Conservation (phyloP, 176 grass and related monocot genomes). For the Aegilops sharonensis region DNA sequence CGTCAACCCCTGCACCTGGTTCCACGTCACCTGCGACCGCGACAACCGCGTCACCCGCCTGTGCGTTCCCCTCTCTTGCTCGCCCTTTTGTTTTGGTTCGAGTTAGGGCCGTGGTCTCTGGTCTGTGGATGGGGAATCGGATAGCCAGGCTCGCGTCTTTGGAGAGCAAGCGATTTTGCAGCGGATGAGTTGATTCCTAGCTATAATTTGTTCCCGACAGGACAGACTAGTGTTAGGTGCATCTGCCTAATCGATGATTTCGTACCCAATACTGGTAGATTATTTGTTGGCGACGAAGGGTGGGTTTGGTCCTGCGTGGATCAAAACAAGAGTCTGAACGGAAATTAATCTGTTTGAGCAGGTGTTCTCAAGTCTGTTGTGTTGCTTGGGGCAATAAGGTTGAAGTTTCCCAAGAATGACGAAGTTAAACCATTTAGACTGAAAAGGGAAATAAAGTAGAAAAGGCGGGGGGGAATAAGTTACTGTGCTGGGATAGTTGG, state of each 20-base stretch:
- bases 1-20: constrained; percentile 98
- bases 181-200: not conserved
- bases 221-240: not conserved
- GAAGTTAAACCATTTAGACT: not conserved
- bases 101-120: not conserved
- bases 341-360: not conserved
- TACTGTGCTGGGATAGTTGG: not conserved
- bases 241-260: not conserved
- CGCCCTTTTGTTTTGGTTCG: not conserved
- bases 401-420: not conserved
- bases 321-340: not conserved
- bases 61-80: not conserved
- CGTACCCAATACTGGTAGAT: not conserved
- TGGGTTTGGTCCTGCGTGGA: not conserved
- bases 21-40: constrained; percentile 87
- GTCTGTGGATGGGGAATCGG: not conserved
- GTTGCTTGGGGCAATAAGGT: not conserved
- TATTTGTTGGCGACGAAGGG: not conserved
- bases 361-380: not conserved
- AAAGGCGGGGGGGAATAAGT: not conserved
- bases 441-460: not conserved
- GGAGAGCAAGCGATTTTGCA: not conserved
- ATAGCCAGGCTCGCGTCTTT: not conserved
- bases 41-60: constrained; percentile 80
- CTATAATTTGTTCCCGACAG: not conserved